Evolutionary conservation across 495 filamentous ascomycete genomes (phyloP).

Genomic region (Penicillium angulare): DNA sequence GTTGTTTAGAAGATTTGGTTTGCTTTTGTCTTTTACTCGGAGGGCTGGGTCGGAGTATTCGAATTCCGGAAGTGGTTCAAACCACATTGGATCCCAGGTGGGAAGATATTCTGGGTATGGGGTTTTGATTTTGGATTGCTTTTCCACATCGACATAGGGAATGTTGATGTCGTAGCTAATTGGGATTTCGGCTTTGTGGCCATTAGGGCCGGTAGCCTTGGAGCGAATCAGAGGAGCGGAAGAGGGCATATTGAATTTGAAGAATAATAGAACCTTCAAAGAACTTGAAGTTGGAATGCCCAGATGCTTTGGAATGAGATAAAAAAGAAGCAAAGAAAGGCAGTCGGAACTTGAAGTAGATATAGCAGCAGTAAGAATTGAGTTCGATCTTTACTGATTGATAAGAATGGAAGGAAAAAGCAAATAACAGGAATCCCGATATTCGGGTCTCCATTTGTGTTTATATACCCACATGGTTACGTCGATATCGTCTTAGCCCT

Average conservation of each 20-base stretch:
- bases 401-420: constrained; percentile 1
- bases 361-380: too few relatives aligned
- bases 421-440: background rate
- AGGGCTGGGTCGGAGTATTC: constrained; percentile 59
- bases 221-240: constrained; percentile 34
- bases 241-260: constrained; percentile 37
- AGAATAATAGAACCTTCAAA: background rate
- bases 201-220: constrained; percentile 29
- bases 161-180: constrained; percentile 60
- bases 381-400: background rate
- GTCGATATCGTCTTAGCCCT: background rate
- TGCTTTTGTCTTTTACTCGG: constrained; percentile 52
- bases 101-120: constrained; percentile 63
- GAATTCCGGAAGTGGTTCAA: constrained; percentile 57
- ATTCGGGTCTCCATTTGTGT: background rate
- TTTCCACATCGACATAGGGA: constrained; percentile 47
- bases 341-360: background rate
- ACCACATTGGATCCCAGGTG: constrained; percentile 61
- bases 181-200: constrained; percentile 38
- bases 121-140: constrained; percentile 36
- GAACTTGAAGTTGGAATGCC: too few relatives aligned
- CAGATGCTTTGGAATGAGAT: too few relatives aligned
- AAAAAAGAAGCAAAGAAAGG: too few relatives aligned
- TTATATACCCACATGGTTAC: constrained; percentile 4
- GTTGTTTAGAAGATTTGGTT: constrained; percentile 56